Conservation (phyloP, 257 asterid genomes). For the Petunia secreta region DNA sequence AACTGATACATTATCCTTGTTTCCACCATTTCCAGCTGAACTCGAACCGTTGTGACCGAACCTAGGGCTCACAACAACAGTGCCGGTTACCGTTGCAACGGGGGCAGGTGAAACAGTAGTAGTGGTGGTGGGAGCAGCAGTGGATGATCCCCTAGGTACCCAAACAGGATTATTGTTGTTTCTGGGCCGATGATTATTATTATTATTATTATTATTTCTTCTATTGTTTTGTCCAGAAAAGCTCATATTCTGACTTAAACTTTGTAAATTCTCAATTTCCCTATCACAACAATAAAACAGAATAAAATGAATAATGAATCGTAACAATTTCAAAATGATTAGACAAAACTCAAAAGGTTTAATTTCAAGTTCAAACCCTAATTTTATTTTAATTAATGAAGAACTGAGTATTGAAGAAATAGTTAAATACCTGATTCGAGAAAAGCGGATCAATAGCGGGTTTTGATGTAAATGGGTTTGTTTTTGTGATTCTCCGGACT, state of each 20-base stretch:
- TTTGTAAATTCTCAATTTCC: conserved; percentile 34
- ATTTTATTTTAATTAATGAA: not conserved
- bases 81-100: conserved; percentile 31
- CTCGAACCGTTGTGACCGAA: conserved; percentile 24
- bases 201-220: conserved; percentile 52
- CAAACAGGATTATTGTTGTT: conserved; percentile 48
- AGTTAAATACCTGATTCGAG: conserved; percentile 19
- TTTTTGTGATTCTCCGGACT: not conserved
- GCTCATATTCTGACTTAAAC: conserved; percentile 75
- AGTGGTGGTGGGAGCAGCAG: conserved; percentile 41
- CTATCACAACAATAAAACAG: conserved; percentile 29
- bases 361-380: conserved; percentile 25
- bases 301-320: not conserved
- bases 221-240: conserved; percentile 52
- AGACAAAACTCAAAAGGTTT: not conserved
- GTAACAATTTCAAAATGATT: not conserved
- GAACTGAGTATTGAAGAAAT: not conserved
- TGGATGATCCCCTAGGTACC: conserved; percentile 66
- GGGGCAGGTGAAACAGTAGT: conserved; percentile 25
- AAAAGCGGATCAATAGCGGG: not conserved
- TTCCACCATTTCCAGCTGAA: conserved; percentile 40
- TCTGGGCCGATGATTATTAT: conserved; percentile 51
- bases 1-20: conserved; percentile 34
- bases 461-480: not conserved
- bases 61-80: conserved; percentile 28